Evolutionary conservation across 371 early-diverging fungal genomes (phyloP).

Genomic region (Choanephora cucurbitarum): DNA sequence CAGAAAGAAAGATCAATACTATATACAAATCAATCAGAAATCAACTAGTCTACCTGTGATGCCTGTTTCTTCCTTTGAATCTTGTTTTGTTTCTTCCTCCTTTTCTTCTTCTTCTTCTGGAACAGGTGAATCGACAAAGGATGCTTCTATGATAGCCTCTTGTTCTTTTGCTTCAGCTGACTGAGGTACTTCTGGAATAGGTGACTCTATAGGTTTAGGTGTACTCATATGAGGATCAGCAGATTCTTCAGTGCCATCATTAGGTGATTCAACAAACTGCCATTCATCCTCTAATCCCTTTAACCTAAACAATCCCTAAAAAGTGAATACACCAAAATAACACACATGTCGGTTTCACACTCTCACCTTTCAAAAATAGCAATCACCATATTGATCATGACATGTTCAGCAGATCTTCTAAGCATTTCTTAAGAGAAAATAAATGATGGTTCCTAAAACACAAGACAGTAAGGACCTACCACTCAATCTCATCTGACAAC

Average conservation of each 20-base stretch:
- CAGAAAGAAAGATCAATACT: too few species aligned
- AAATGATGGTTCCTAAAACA: too few species aligned
- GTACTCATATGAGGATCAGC: slow-evolving; percentile 45
- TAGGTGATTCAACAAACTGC: slow-evolving; percentile 40
- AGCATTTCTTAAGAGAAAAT: slow-evolving; percentile 63
- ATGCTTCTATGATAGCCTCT: not conserved
- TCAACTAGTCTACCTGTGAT: too few species aligned
- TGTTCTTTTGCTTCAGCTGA: not conserved
- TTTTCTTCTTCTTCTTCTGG: slow-evolving; percentile 16
- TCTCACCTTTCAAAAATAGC: slow-evolving; percentile 70
- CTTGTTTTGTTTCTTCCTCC: slow-evolving; percentile 1
- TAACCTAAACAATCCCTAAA: too few species aligned
- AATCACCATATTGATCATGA: slow-evolving; percentile 74
- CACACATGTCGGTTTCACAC: too few species aligned
- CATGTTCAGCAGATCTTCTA: slow-evolving; percentile 79
- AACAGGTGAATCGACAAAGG: not conserved
- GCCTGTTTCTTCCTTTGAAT: not conserved
- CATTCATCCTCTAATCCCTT: slow-evolving; percentile 49
- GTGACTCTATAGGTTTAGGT: slow-evolving; percentile 35
- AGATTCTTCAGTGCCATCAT: slow-evolving; percentile 15
- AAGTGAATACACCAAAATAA: too few species aligned
- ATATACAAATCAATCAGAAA: too few species aligned
- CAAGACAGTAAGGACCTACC: slow-evolving; percentile 52
- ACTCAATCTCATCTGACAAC: slow-evolving; percentile 89
- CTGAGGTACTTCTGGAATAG: slow-evolving; percentile 10